Base-by-base conservation (phyloP, 2,329 filamentous ascomycete genomes). In the Aureobasidium sp. region DNA sequence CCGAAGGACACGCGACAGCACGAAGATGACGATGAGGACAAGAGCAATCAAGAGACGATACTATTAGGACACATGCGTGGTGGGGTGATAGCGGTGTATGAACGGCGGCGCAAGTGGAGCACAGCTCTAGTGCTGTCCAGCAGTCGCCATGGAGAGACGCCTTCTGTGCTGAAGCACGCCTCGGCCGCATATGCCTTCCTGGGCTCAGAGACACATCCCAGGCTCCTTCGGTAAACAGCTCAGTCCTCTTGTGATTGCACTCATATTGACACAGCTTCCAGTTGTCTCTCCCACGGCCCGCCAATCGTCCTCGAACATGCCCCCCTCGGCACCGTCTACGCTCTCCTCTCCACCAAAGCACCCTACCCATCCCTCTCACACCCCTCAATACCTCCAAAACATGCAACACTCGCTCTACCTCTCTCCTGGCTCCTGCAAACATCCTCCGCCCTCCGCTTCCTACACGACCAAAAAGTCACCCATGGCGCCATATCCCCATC, bases 281-380 rank as follows among this genome's bases (percentile, higher is more conserved):
- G 57, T 34, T 59, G 57, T 16, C 45, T 86, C 72, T 79, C 88
- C 74, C 83, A 83, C 16, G 82, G 84, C 1, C 85, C 89, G 68
- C 83, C 83, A 0, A 81, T 83, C 3, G 82, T 86, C 0, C 77
- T 89, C 50, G 81, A 86, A 41, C 85, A 85, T 49, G 86, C 86
- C 0, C 75, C 89, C 13, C 79, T 89, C 3, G 88, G 88, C 70
- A 87, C 83, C 2, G 80, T 86, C 1, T 78, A 87, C 32, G 86
- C 86, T 7, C 44, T 59, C 27, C 25, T 59, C 25, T 49, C 44
- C n/a, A n/a, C 42, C 27, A 59, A 29, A 16, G 25, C 45, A 21
- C 3, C 57, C 7, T 59, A 59, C n/a, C 57, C 57, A 2, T 29
- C 44, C 3, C 57, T 59, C 36, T n/a, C 15, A 4, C 57, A 59